Base-by-base conservation (phyloP, 768 basidiomycete species). In the Suillus alpinus region DNA sequence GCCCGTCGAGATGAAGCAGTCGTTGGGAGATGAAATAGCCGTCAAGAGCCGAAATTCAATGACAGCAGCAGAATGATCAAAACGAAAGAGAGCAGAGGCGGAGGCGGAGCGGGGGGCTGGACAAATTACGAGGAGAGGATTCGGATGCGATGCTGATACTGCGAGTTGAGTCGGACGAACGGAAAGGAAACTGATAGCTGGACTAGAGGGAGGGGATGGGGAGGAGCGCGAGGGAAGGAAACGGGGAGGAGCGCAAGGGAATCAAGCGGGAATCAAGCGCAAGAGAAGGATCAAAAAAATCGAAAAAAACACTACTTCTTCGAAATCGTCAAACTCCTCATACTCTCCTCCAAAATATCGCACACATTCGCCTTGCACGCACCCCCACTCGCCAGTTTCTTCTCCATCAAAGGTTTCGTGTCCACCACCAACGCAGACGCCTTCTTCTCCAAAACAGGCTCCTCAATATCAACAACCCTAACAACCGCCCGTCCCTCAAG, bases 401-500 rank as follows among this genome's bases (percentile, higher is more conserved):
- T 32, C 53, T 55, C 56, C 49, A 10, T n/a, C 9, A 39, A 23
- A 1, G 26, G 26, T 26, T 26, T 26, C 26, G 26, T 26, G 26
- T 26, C 26, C 26, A 26, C 26, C 1, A 26, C 26, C 26, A 26
- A 26, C 26, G 26, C 26, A 26, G 26, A 26, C 2, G 36, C 26
- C 7, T 23, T 44, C 44, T 44, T n/a, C n/a, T 20, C 20, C 9
- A 12, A 1, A 56, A 46, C 2, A 56, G n/a, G 9, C 63, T 40
- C 40, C 51, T 91, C 90, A 61, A 94, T 79, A 71, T 93, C 91
- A 66, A 94, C 91, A 57, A 94, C 84, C 47, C 81, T 78, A 62
- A 94, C 78, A 37, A 92, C 89, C 3, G 92, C 92, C 66, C 84
- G 88, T 52, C 93, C 93, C 63, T 93, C 91, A 67, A 94, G 77